Percentiles rank a stretch among this genome's conserved stretches.
phyloP scores from a whole-genome alignment of 2,329 filamentous ascomycete species.

The Dendrostoma leiphaemia region DNA sequence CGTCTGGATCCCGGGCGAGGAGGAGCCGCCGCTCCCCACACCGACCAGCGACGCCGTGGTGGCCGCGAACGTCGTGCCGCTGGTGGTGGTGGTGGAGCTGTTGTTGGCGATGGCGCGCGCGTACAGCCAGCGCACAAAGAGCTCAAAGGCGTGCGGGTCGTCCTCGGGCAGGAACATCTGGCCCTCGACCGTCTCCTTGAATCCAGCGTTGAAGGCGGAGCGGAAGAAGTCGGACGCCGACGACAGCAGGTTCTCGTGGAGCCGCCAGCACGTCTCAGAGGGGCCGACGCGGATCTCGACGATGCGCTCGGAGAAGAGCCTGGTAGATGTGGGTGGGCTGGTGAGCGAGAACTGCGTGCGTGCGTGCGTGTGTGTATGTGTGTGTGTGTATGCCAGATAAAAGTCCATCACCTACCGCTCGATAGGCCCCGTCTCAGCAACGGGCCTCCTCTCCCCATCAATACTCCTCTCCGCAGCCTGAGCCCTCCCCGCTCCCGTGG shows the following conservation, averaged over 20 bases:
- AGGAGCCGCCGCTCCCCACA: not conserved
- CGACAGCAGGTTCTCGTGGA: conserved; percentile 15
- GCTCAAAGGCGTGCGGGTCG: conserved; percentile 15
- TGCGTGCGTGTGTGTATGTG: no score
- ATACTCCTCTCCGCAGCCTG: not conserved
- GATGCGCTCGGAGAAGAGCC: conserved; percentile 12
- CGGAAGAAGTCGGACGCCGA: conserved; percentile 15
- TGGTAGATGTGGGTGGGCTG: not conserved
- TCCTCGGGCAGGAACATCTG: conserved; percentile 13
- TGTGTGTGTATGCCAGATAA: no score
- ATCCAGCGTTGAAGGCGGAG: conserved; percentile 16
- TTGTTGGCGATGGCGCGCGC: conserved; percentile 4
- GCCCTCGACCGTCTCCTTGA: conserved; percentile 11
- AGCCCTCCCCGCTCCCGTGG: not conserved
- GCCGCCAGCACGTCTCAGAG: not conserved
- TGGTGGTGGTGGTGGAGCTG: not conserved
- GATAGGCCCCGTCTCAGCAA: no score
- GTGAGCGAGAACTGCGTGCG: not conserved
- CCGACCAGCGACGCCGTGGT: no score
- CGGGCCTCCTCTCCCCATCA: not conserved
- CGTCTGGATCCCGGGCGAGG: conserved; percentile 7
- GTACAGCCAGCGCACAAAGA: conserved; percentile 18
- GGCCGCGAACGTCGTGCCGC: not conserved
- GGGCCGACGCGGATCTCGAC: conserved; percentile 14
- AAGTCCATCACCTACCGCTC: not conserved